Percentiles rank a stretch among this genome's conserved stretches.
Evolutionary conservation across 1,139 yeast species (phyloP).

Genomic region (Scheffersomyces quercinus): DNA sequence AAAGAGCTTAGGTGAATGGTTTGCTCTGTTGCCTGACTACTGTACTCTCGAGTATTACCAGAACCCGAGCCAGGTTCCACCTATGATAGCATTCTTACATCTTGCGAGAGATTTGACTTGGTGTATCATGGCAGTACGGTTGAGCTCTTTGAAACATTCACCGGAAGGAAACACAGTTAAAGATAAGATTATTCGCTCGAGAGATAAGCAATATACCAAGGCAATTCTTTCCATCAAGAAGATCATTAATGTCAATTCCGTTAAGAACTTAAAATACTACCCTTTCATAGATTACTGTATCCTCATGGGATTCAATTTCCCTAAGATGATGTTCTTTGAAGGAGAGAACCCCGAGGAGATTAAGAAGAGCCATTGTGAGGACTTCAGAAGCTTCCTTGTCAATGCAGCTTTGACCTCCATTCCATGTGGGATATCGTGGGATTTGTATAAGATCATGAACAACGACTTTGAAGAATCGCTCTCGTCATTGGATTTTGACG

Average conservation of each 20-base stretch:
- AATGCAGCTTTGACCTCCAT: constrained; percentile 11
- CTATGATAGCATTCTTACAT: constrained; percentile 16
- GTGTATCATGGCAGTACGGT: constrained; percentile 21
- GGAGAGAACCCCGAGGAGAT: constrained; percentile 6
- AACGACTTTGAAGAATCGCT: constrained; percentile 4
- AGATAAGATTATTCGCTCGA: constrained; percentile 12
- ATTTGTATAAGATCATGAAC: constrained; percentile 18
- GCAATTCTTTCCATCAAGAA: constrained; percentile 14
- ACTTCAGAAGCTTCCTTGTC: constrained; percentile 11
- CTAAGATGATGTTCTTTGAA: constrained; percentile 19
- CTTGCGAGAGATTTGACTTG: constrained; percentile 16
- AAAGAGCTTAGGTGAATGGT: constrained; percentile 13
- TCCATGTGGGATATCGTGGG: constrained; percentile 19
- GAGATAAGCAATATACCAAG: constrained; percentile 18
- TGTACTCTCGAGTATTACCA: constrained; percentile 13
- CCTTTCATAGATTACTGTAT: constrained; percentile 21
- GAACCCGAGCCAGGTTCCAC: constrained; percentile 9
- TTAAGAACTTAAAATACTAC: constrained; percentile 12
- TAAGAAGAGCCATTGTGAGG: constrained; percentile 9
- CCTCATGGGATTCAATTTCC: constrained; percentile 19
- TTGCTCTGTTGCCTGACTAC: constrained; percentile 14
- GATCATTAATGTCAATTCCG: constrained; percentile 10
- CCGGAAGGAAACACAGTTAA: constrained; percentile 7
- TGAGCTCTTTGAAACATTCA: constrained; percentile 13
- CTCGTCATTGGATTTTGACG: constrained; percentile 3